These are phyloP conservation scores for Sistotremastrum niveocremeum DNA, from an alignment of 768 basidiomycete genomes.

Conservation along the genomic window DNA sequence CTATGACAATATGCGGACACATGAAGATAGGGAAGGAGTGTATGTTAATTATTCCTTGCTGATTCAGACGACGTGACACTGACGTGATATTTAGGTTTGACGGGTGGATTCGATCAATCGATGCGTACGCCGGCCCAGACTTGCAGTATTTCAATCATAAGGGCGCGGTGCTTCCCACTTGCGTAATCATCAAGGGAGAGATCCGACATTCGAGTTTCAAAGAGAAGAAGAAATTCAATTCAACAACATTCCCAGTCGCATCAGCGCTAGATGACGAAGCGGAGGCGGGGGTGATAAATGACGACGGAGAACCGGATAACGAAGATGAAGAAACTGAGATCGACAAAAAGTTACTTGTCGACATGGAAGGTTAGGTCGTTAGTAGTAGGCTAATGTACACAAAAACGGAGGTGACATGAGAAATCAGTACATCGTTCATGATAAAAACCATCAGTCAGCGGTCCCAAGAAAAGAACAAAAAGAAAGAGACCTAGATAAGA, in stretches of 20 bases:
- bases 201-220: constrained; percentile 45
- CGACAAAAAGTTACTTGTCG: constrained; percentile 23
- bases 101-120: constrained; percentile 68
- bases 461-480: too few relatives aligned
- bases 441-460: too few relatives aligned
- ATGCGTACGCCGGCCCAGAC: constrained; percentile 65
- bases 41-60: constrained; percentile 26
- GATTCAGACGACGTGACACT: neutral
- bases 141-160: constrained; percentile 64
- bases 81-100: constrained; percentile 44
- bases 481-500: too few relatives aligned
- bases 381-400: neutral
- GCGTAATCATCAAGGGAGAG: constrained; percentile 46
- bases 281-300: constrained; percentile 18
- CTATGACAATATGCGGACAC: constrained; percentile 72
- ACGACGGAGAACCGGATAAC: constrained; percentile 15
- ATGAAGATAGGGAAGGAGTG: constrained; percentile 71
- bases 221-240: constrained; percentile 56
- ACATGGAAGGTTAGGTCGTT: constrained; percentile 28
- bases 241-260: constrained; percentile 26
- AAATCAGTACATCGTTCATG: too few relatives aligned
- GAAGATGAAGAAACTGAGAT: constrained; percentile 31
- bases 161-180: constrained; percentile 60
- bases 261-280: constrained; percentile 6
- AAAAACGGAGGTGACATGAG: too few relatives aligned